Evolutionary conservation across 257 asterid species (phyloP), one percentile per base, ranked within the genome.

Genomic region (Salvia hispanica): DNA sequence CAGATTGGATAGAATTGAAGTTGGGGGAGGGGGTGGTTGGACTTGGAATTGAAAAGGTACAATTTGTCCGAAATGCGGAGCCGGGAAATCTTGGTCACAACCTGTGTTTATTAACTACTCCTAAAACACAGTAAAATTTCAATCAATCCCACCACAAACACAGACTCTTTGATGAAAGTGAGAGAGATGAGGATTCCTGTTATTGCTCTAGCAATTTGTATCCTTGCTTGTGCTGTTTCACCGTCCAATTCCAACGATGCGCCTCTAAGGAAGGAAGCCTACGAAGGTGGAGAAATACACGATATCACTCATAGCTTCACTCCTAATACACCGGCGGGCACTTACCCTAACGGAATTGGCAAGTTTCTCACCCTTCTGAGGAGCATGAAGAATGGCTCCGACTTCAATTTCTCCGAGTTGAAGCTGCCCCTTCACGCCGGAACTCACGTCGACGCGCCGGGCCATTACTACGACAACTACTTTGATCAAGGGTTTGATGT

Each of bases 401-500:
- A 84, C 62, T 87, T 83, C 73, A 92, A 89, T 77, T 80, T 85
- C 68, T 91, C 97, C 10, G 93, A 82, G 81, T 13, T 91, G 83
- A 82, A 72, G 75, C 4, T 92, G 11, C 78, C 81, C 16, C 84
- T 70, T 65, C 98, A 92, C 76, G 56, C 96, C 61, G 96, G 96
- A 28, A 89, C 96, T 14, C 96, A 92, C 64, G 98, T 92, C 10
- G 96, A 91, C 78, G 95, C 96, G 3, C 96, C 98, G 3, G 95
- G 98, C 0, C 96, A 92, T 76, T 50, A 84, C 79, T 82, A 64
- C 74, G 92, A 84, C 8, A 59, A 74, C 8, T 88, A 86, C 75
- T 89, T 40, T 66, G 96, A 85, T 64, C 83, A 77, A 59, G 96
- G 95, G 52, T 87, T 65, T 70, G 96, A 89, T 78, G 92, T 92